Evolutionary conservation across 768 basidiomycete genomes (phyloP).

Genomic region (Pleurotus salmoneostramineus): DNA sequence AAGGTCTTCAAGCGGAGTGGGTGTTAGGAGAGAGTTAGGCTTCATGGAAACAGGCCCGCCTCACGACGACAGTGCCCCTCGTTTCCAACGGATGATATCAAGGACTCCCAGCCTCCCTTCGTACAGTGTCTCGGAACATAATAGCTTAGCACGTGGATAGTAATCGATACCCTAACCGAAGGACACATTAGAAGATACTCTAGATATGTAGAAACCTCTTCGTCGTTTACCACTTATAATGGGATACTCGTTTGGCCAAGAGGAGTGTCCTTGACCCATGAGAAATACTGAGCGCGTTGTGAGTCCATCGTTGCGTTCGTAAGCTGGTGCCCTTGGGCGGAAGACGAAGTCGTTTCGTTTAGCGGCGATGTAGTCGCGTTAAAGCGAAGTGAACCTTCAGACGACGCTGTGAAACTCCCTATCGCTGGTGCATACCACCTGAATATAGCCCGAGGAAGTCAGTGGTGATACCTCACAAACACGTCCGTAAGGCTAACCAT

Average conservation of each 20-base stretch:
- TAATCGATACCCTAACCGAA: too few relatives aligned
- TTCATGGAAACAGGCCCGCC: too few relatives aligned
- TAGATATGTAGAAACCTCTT: neutral
- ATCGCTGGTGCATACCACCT: conserved; percentile 4
- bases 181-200: too few relatives aligned
- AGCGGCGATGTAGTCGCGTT: neutral
- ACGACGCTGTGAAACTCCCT: neutral
- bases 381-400: neutral
- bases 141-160: too few relatives aligned
- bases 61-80: too few relatives aligned
- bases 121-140: too few relatives aligned
- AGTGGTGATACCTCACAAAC: neutral
- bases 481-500: conserved; percentile 35
- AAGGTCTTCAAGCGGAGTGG: too few relatives aligned
- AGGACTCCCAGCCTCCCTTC: too few relatives aligned
- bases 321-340: neutral
- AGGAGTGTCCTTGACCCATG: neutral
- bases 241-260: neutral
- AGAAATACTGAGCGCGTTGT: neutral
- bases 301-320: neutral
- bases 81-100: too few relatives aligned
- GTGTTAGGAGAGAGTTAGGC: too few relatives aligned
- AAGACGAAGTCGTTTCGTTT: neutral
- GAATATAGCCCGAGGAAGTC: neutral
- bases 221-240: neutral